Evolutionary conservation across 257 asterid species (phyloP), one percentile per base, ranked within the genome.

Genomic region (Solanum appendiculatum): DNA sequence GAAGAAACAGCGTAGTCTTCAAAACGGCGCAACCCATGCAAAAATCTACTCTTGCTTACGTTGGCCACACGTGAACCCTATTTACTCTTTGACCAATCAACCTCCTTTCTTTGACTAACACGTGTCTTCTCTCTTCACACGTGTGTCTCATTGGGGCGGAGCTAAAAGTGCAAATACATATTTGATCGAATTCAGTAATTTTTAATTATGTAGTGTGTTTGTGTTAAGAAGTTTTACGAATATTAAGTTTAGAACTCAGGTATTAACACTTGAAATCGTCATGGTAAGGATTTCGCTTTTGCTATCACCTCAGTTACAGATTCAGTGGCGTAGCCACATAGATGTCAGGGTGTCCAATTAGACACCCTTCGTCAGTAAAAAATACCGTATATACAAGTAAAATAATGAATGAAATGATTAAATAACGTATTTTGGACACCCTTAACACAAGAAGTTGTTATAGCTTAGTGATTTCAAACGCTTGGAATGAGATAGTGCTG

Each of bases 11-110:
- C 90, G 11, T 88, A 44, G 40, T 86, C 91, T 69, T 89, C 89
- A 34, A 75, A 88, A 90, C 96, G 96, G 89, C 98, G 96, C 90
- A 90, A 88, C 81, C 74, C 82, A 86, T 86, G 93, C 89, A 72
- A 70, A 72, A 64, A 48, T 81, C 86, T 51, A 82, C 86, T 83
- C 82, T 84, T 69, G 87, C 87, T 87, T 91, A 91, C 94, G 90
- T 84, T 86, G 33, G 42, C 88, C 94, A 88, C 94, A 94, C 94
- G 93, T 92, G 94, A 87, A 83, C 86, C 48, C 39, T 48, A 80
- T 80, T 80, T 80, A 80, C 66, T 80, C 85, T 29, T 72, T 80
- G 54, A 63, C 34, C 44, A 39, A 16, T n/a, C 18, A 14, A 27
- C 48, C 33, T 51, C 82, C 39, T 74, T 83, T 86, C 40, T 58